Base-by-base conservation (phyloP, 176 grass and related monocot species). In the Hsuehochloa calcarea region DNA sequence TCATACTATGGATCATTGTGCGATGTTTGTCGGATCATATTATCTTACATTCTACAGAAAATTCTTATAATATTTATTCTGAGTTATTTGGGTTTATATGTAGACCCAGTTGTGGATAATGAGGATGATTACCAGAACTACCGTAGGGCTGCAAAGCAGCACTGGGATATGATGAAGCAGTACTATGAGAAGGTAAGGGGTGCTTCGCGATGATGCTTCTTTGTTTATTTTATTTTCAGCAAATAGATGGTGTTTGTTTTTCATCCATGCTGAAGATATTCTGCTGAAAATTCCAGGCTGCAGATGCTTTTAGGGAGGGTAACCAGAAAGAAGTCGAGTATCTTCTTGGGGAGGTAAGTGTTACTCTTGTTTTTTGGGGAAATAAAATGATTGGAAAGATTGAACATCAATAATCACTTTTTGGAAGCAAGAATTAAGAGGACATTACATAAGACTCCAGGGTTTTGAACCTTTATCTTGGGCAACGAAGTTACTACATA, bases 91-190 rank as follows among this genome's bases (percentile, higher is more conserved):
- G 62, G 34, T 86, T 78, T 75, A 45, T 31, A 26, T 89, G 64
- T 72, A 90, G 87, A 72, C 14, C 70, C 75, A 69, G 43, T 85
- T 88, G 23, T 66, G 40, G 78, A 66, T 51, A 79, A 95, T 70
- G 93, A 93, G 62, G 89, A 95, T 73, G 93, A 94, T 37, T 98
- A 98, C 72, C 88, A 86, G 71, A 80, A 87, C 72, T 92, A 90
- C 37, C 82, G 91, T 78, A 87, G 68, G 76, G 91, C 84, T 91
- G 85, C 90, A 44, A 98, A 95, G 80, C 85, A 90, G 80, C 82
- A 98, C 67, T 95, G 93, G 96, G 88, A 82, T 89, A 84, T 85
- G 78, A 98, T 95, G 96, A 98, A 94, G 74, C 76, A 93, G 63
- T 98, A 98, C 80, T 98, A 95, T 84, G 88, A 75, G 88, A 92